A percentile compares a stretch with the other conserved stretches of the same genome.
These are phyloP conservation scores for Dactylellina parvicollis DNA, from an alignment of 2,329 filamentous ascomycete species.

Conservation along the genomic window DNA sequence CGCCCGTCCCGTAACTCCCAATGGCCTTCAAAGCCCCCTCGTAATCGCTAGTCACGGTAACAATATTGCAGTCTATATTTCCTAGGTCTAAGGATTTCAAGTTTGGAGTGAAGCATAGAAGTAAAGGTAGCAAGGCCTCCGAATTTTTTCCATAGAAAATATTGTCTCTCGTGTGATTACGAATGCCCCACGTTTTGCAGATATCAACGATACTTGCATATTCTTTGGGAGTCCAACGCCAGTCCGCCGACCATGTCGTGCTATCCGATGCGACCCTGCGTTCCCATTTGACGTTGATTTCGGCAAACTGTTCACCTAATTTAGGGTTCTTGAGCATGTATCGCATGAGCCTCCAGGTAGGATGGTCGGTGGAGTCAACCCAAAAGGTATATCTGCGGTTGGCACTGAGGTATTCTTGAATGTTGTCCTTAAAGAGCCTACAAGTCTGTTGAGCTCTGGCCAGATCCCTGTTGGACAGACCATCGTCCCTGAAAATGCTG, in stretches of 20 bases:
- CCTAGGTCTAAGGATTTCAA: slow-evolving; percentile 1
- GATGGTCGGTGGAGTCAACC: slow-evolving; percentile 7
- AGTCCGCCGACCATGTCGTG: not conserved
- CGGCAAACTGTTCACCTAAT: slow-evolving; percentile 1
- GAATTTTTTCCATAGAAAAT: slow-evolving; percentile 15
- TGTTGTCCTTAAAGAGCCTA: slow-evolving; percentile 4
- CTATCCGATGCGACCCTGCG: not conserved
- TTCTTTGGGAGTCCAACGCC: slow-evolving; percentile 16
- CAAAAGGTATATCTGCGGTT: slow-evolving; percentile 14
- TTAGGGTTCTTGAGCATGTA: slow-evolving; percentile 11
- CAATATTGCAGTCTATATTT: not conserved
- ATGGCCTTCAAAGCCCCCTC: not conserved
- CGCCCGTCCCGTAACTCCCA: not conserved
- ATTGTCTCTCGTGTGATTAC: not conserved
- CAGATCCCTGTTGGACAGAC: slow-evolving; percentile 13
- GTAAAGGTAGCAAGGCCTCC: slow-evolving; percentile 14
- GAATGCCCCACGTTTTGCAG: not conserved
- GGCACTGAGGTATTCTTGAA: not conserved
- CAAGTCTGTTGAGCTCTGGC: not conserved
- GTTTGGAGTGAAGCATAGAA: slow-evolving; percentile 22
- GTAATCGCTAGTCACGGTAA: not conserved
- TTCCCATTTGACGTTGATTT: slow-evolving; percentile 22
- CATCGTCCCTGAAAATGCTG: not conserved
- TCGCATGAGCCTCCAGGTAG: slow-evolving; percentile 14
- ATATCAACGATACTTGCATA: not conserved